phyloP scores from a whole-genome alignment of 1,284 basidiomycete species.

The Peniophora sp. region DNA sequence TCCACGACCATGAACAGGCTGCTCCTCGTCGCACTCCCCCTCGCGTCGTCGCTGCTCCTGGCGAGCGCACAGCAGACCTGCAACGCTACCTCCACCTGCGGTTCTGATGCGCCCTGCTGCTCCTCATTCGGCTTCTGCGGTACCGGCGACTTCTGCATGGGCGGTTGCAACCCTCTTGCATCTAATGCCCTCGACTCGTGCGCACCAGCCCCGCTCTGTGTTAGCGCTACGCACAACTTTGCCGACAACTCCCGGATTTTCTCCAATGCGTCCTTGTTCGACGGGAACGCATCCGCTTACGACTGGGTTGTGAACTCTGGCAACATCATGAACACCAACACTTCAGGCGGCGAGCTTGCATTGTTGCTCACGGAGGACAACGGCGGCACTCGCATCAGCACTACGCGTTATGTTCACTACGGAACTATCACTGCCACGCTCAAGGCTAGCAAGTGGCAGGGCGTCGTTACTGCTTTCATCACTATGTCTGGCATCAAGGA shows the following conservation, averaged over 20 bases:
- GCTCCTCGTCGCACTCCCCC: conserved; percentile 12
- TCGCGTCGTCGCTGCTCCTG: conserved; percentile 9
- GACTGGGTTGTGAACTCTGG: conserved; percentile 72
- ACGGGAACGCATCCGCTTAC: conserved; percentile 67
- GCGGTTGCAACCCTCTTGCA: conserved; percentile 73
- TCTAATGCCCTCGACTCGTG: conserved; percentile 63
- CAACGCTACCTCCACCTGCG: conserved; percentile 47
- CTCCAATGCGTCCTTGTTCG: conserved; percentile 53
- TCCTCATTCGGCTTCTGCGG: conserved; percentile 17
- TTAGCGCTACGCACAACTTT: conserved; percentile 58
- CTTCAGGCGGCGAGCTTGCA: conserved; percentile 54
- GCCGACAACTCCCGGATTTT: conserved; percentile 60
- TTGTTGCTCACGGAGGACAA: conserved; percentile 59
- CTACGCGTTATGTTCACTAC: conserved; percentile 77
- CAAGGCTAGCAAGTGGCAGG: conserved; percentile 63
- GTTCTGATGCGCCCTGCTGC: conserved; percentile 59
- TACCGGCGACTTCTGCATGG: conserved; percentile 58
- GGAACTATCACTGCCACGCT: conserved; percentile 66
- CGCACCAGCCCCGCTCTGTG: conserved; percentile 63
- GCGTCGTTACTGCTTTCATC: conserved; percentile 79
- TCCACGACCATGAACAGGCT: conserved; percentile 10
- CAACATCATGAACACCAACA: conserved; percentile 51
- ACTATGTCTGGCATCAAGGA: conserved; percentile 82
- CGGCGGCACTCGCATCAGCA: conserved; percentile 70
- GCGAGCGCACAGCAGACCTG: conserved; percentile 26